phyloP scores from a whole-genome alignment of 805 yeast species.

The Ogataea siamensis region DNA sequence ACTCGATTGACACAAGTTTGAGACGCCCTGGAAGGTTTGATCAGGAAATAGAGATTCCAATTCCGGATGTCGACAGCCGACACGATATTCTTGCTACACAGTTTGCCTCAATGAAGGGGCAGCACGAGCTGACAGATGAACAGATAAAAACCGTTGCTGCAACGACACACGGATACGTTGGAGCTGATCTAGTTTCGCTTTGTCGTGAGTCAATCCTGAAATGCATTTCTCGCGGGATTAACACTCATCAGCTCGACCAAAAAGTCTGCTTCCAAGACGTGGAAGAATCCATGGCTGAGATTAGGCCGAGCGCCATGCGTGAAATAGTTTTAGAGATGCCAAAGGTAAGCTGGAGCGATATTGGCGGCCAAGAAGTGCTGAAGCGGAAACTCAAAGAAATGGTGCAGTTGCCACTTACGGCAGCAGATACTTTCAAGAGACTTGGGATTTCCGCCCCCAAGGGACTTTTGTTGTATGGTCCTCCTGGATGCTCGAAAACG shows the following conservation, averaged over 20 bases:
- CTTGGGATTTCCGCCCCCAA: constrained; percentile 89
- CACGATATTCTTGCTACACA: constrained; percentile 66
- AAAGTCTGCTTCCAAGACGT: constrained; percentile 57
- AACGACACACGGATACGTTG: constrained; percentile 95
- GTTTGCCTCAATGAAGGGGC: constrained; percentile 49
- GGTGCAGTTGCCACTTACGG: constrained; percentile 86
- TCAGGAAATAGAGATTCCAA: constrained; percentile 87
- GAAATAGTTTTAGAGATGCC: constrained; percentile 95
- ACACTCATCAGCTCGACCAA: constrained; percentile 32
- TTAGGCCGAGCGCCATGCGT: constrained; percentile 95
- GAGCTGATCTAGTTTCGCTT: constrained; percentile 89
- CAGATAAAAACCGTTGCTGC: constrained; percentile 65
- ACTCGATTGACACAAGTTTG: constrained; percentile 83
- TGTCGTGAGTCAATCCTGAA: constrained; percentile 86
- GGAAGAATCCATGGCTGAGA: constrained; percentile 69
- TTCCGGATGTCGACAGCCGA: constrained; percentile 85
- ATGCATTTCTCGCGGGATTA: constrained; percentile 64
- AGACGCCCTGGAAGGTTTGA: constrained; percentile 94
- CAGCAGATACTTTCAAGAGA: constrained; percentile 68
- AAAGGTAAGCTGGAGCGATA: constrained; percentile 87
- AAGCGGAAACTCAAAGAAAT: constrained; percentile 83
- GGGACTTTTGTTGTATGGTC: constrained; percentile 92
- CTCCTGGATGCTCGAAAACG: constrained; percentile 98
- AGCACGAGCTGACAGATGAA: constrained; percentile 47
- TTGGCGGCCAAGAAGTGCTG: constrained; percentile 89